Evolutionary conservation across 2,329 filamentous ascomycete species (phyloP), one percentile per base, ranked within the genome.

Genomic region (Tothia fuscella): DNA sequence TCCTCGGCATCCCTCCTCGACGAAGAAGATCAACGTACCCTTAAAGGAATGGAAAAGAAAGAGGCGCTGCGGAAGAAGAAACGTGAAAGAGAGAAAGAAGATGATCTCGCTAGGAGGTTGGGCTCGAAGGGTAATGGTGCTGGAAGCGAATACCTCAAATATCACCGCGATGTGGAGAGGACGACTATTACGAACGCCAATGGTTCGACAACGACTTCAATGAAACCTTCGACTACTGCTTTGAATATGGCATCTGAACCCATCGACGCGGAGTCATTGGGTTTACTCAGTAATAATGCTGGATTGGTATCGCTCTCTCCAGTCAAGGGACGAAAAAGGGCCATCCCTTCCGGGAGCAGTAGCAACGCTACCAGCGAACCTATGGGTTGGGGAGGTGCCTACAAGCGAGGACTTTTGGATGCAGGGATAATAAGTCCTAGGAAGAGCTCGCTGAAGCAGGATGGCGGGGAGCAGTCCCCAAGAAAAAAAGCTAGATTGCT

Each of bases 71-170:
- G 29, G 20, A 39, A 39, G 78, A 46, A 51, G 70, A 74, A 24
- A 72, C 69, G 22, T 77, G 5, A 73, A 72, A 12, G 72, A 76
- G 50, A 81, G 88, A 57, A 80, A 74, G 53, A 84, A 89, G 57
- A 76, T 16, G 78, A 84, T 19, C 71, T 91, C 37, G 80, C 78
- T 48, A 76, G 74, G 55, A 76, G 75, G 49, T 66, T 91, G 2
- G 75, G 74, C 7, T 19, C 28, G 42, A 33, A 31, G n/a, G 34
- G 28, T 2, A 44, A 40, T 12, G 31, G 36, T 21, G 33, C 35
- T 7, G 42, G 36, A 1, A 26, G 22, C n/a, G 41, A 43, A 10
- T 43, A 43, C 14, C 24, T 43, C n/a, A 50, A 33, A 20, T 28
- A 19, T 3, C 6, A 5, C 4, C 25, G 49, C 33, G 7, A 46